Conservation (phyloP, 2,329 filamentous ascomycete species). For the Bipolaris bicolor region DNA sequence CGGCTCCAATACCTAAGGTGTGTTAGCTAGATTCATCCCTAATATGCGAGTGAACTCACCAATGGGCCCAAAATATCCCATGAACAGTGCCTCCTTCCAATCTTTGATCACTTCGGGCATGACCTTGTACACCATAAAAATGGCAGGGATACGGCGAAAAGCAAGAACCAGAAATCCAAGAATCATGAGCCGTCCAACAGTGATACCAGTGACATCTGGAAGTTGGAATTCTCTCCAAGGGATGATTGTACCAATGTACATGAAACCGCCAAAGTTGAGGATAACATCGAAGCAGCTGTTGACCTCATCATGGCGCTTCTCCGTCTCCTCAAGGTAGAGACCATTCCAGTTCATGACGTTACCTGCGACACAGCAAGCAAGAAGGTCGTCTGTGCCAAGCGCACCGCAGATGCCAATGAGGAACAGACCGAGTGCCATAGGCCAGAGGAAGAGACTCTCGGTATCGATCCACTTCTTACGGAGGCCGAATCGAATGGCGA, state of each 20-base stretch:
- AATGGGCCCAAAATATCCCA: conserved; percentile 62
- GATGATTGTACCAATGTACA: conserved; percentile 63
- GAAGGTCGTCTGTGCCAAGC: conserved; percentile 63
- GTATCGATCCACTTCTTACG: conserved; percentile 57
- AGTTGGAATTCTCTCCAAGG: conserved; percentile 63
- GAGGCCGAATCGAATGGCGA: conserved; percentile 51
- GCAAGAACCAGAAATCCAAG: conserved; percentile 61
- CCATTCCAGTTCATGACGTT: conserved; percentile 68
- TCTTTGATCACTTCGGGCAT: conserved; percentile 60
- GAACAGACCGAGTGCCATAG: conserved; percentile 58
- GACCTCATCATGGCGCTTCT: conserved; percentile 65
- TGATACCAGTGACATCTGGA: conserved; percentile 61
- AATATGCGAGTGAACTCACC: conserved; percentile 19
- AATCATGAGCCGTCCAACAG: conserved; percentile 56
- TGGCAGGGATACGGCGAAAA: conserved; percentile 64
- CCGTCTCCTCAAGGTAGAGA: conserved; percentile 62
- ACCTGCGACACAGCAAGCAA: conserved; percentile 67
- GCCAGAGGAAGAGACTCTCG: conserved; percentile 60
- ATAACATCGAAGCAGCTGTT: conserved; percentile 64
- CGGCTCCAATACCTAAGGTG: conserved; percentile 48
- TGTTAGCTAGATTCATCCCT: background rate
- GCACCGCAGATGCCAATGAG: conserved; percentile 63
- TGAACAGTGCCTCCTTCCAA: conserved; percentile 65
- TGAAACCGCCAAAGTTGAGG: conserved; percentile 66
- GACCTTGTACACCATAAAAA: conserved; percentile 61